A percentile compares a stretch with the other conserved stretches of the same genome.
phyloP scores from a whole-genome alignment of 352 stramenopile genomes.

The Phytophthora gonapodyides region DNA sequence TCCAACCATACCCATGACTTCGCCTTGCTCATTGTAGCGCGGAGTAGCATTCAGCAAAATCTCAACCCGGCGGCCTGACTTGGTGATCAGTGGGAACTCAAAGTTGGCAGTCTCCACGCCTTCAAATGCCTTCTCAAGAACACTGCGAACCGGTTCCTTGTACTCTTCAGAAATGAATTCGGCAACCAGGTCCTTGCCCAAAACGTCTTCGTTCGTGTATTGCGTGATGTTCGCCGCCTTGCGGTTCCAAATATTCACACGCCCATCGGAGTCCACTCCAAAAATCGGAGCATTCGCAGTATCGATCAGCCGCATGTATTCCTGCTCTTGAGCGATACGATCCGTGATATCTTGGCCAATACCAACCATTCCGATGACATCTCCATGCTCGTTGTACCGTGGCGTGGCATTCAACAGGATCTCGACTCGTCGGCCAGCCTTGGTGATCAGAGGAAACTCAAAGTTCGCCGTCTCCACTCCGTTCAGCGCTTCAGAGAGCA shows the following conservation, averaged over 20 bases:
- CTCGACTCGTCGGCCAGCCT: slow-evolving; percentile 29
- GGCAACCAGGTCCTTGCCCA: slow-evolving; percentile 36
- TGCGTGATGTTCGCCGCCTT: slow-evolving; percentile 51
- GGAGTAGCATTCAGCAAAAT: slow-evolving; percentile 27
- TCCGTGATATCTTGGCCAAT: slow-evolving; percentile 57
- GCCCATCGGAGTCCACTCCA: slow-evolving; percentile 48
- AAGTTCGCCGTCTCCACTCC: slow-evolving; percentile 17
- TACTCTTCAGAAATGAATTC: slow-evolving; percentile 23
- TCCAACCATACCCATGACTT: slow-evolving; percentile 28
- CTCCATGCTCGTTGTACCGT: slow-evolving; percentile 35
- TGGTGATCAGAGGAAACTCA: slow-evolving; percentile 54
- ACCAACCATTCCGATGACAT: slow-evolving; percentile 45
- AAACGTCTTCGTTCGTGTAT: slow-evolving; percentile 46
- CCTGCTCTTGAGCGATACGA: slow-evolving; percentile 54
- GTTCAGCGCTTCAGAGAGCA: slow-evolving; percentile 42
- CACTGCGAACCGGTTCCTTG: slow-evolving; percentile 9
- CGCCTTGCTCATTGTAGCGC: slow-evolving; percentile 20
- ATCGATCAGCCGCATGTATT: slow-evolving; percentile 55
- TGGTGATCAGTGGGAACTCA: slow-evolving; percentile 27
- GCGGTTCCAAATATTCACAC: slow-evolving; percentile 57
- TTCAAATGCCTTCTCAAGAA: slow-evolving; percentile 23
- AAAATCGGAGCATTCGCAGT: slow-evolving; percentile 62
- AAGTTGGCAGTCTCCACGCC: slow-evolving; percentile 24
- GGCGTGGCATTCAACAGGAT: slow-evolving; percentile 45
- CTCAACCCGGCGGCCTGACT: slow-evolving; percentile 14